Evolutionary conservation across 2,329 filamentous ascomycete genomes (phyloP).

Genomic region (Ilyonectria sp.): DNA sequence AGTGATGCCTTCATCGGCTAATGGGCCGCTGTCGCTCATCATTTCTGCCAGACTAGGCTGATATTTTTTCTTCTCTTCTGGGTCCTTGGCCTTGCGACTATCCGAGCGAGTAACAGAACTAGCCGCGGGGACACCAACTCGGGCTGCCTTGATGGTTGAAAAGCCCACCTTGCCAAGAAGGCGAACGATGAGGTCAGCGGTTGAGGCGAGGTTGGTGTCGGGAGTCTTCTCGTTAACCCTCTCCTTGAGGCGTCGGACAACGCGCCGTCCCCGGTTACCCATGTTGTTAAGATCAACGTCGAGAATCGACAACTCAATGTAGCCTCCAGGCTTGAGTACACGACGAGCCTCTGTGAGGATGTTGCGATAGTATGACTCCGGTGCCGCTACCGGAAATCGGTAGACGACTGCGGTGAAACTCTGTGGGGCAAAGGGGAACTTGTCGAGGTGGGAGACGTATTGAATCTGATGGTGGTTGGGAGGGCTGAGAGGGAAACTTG

Average conservation of each 20-base stretch:
- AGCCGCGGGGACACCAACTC: conserved; percentile 83
- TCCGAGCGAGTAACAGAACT: conserved; percentile 60
- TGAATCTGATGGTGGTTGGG: conserved; percentile 84
- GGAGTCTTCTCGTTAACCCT: conserved; percentile 74
- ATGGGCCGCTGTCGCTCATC: conserved; percentile 78
- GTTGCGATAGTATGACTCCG: conserved; percentile 78
- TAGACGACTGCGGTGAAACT: conserved; percentile 84
- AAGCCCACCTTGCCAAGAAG: conserved; percentile 80
- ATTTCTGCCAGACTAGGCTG: conserved; percentile 77
- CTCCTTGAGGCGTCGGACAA: conserved; percentile 80
- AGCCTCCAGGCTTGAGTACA: conserved; percentile 83
- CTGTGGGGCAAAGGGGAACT: conserved; percentile 82
- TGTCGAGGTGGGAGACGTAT: conserved; percentile 72
- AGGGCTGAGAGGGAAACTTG: conserved; percentile 70
- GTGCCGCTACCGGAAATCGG: conserved; percentile 80
- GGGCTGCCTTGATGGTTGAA: conserved; percentile 79
- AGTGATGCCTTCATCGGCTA: conserved; percentile 87
- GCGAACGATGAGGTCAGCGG: conserved; percentile 74
- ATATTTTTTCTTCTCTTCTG: conserved; percentile 54
- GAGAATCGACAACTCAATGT: conserved; percentile 83
- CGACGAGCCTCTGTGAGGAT: conserved; percentile 83
- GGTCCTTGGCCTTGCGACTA: conserved; percentile 35
- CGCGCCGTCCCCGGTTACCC: conserved; percentile 78
- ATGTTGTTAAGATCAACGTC: conserved; percentile 88
- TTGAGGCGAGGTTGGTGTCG: conserved; percentile 72